Evolutionary conservation across 2,329 filamentous ascomycete species (phyloP), one percentile per base, ranked within the genome.

Genomic region (Graphiopsis chlorocephala): DNA sequence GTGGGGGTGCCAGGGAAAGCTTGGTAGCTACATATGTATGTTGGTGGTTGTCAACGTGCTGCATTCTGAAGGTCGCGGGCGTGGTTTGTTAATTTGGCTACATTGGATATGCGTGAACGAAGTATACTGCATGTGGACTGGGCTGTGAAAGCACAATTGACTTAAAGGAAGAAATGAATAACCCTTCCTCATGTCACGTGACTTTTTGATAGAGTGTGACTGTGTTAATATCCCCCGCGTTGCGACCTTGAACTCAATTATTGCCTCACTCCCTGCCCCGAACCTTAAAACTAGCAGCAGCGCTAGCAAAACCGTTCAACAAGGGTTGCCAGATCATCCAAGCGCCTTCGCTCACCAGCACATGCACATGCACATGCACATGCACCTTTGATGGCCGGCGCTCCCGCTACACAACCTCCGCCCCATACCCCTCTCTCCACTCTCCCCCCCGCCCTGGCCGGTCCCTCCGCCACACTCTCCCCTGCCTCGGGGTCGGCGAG

Each of bases 381-480:
- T 50, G 23, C 47, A 29, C 29, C 59, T 58, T 57, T 56, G 47
- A 63, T 65, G 53, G 56, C 53, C 33, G 56, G 20, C 58, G 28
- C 23, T 25, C 14, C 48, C 29, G 58, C 45, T 29, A 45, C 14
- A 61, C 38, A 42, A 26, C 48, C 33, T 29, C 48, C 60, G 25
- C 60, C 60, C 60, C 48, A 53, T 55, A 53, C 48, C 48, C 58
- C 58, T 52, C 58, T 48, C 28, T 45, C 60, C 31, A 20, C 60
- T 20, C 48, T 45, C 20, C 25, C 45, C 60, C 48, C 60, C 60
- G 31, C 48, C 48, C 55, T 62, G 10, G 33, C 60, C 14, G 47
- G 59, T 8, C 35, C 60, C 60, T 53, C 60, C 31, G 48, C 48
- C 48, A 23, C 26, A 7, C 60, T 53, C 47, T 55, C 48, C 31